Evolutionary conservation across 768 basidiomycete species (phyloP).

Genomic region (Suillus tomentosus): DNA sequence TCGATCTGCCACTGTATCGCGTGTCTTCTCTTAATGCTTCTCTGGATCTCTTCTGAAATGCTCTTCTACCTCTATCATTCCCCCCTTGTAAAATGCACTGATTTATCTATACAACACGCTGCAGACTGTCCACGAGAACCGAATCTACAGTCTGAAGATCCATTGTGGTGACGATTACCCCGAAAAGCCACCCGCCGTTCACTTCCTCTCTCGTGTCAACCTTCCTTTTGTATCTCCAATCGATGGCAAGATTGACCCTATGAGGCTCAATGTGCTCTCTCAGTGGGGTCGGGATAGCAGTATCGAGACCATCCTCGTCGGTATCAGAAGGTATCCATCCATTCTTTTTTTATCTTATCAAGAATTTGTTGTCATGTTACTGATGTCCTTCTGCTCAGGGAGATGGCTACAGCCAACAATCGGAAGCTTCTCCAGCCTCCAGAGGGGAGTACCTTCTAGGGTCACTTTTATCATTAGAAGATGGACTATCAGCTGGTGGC

Average conservation of each 20-base stretch:
- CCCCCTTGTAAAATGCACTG: neutral
- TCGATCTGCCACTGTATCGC: neutral
- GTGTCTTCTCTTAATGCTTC: neutral
- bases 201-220: slow-evolving; percentile 89
- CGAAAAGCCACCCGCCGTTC: slow-evolving; percentile 74
- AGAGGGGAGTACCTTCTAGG: slow-evolving; percentile 76
- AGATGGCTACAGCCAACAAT: slow-evolving; percentile 92
- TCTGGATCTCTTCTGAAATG: neutral
- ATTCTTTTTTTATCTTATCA: neutral
- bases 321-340: slow-evolving; percentile 73
- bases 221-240: slow-evolving; percentile 83
- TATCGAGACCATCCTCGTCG: slow-evolving; percentile 89
- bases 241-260: slow-evolving; percentile 77
- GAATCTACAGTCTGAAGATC: slow-evolving; percentile 97
- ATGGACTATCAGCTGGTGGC: neutral
- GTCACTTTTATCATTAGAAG: neutral
- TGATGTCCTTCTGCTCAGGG: slow-evolving; percentile 49
- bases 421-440: slow-evolving; percentile 94
- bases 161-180: slow-evolving; percentile 77
- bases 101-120: neutral
- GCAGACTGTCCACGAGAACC: slow-evolving; percentile 97
- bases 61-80: neutral
- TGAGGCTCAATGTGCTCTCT: slow-evolving; percentile 69
- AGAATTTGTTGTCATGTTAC: neutral
- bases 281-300: slow-evolving; percentile 77